Evolutionary conservation across 805 yeast genomes (phyloP).

Genomic region (Hanseniaspora valbyensis): DNA sequence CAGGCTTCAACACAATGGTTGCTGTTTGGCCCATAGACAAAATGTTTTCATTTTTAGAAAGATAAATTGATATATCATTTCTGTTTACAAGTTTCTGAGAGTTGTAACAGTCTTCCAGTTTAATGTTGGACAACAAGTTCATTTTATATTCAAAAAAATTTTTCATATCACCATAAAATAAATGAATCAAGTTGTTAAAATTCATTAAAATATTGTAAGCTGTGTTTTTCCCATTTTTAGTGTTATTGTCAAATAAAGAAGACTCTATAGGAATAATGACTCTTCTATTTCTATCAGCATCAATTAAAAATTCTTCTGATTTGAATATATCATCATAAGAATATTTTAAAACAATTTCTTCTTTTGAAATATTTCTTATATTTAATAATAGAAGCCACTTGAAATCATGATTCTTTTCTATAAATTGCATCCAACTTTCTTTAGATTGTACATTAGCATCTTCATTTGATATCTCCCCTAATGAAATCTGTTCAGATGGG

Average conservation of each 20-base stretch:
- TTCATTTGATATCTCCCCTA: background rate
- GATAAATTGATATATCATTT: conserved; percentile 1
- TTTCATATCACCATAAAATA: background rate
- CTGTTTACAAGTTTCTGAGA: conserved; percentile 9
- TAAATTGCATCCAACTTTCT: conserved; percentile 10
- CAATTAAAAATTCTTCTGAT: conserved; percentile 25
- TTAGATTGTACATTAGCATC: background rate
- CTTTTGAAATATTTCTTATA: conserved; percentile 70
- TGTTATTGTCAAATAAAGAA: background rate
- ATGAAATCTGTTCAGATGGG: conserved; percentile 8
- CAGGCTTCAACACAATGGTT: background rate
- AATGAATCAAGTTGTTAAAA: background rate
- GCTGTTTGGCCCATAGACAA: background rate
- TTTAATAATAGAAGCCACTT: conserved; percentile 49
- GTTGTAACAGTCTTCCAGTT: conserved; percentile 14
- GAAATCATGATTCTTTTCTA: conserved; percentile 2
- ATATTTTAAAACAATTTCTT: conserved; percentile 34
- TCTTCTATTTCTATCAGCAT: conserved; percentile 42
- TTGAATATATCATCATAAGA: conserved; percentile 26
- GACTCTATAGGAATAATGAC: conserved; percentile 57
- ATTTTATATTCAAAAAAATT: conserved; percentile 39
- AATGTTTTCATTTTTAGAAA: background rate
- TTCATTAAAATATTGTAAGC: conserved; percentile 9
- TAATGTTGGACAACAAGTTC: conserved; percentile 44
- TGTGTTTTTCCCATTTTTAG: background rate